A percentile compares a stretch with the other conserved stretches of the same genome.
Conservation (phyloP, 108 stramenopile species). For the Parmales sp. region DNA sequence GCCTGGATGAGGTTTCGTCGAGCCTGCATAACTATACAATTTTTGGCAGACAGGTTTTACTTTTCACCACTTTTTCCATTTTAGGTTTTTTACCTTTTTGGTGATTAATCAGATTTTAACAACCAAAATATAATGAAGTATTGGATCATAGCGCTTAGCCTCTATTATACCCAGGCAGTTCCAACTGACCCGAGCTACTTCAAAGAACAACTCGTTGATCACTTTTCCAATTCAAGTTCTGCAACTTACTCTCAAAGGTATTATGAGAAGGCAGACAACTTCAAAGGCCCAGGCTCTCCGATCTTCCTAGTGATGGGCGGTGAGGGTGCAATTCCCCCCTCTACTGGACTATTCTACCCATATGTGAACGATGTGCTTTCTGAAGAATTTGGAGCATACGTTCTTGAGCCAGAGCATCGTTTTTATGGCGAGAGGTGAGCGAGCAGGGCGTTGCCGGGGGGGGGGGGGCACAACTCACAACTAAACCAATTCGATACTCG, state of each 20-base stretch:
- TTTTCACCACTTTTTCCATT: no score
- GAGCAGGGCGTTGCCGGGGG: conserved; percentile 25
- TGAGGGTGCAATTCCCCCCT: conserved; percentile 42
- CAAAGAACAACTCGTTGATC: conserved; percentile 43
- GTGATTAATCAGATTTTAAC: no score
- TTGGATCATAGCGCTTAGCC: no score
- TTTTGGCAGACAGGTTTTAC: no score
- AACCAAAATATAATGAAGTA: no score
- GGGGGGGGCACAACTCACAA: background rate
- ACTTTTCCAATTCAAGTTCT: conserved; percentile 25
- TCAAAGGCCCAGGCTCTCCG: conserved; percentile 57
- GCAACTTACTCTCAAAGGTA: conserved; percentile 52
- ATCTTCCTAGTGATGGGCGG: conserved; percentile 64
- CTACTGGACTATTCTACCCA: conserved; percentile 49
- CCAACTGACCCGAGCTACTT: conserved; percentile 25
- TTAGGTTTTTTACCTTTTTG: no score
- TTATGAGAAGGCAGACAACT: conserved; percentile 38
- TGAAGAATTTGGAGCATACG: conserved; percentile 47
- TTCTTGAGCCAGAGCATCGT: conserved; percentile 65
- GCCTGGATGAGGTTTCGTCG: no score
- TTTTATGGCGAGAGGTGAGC: conserved; percentile 68
- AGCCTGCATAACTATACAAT: no score
- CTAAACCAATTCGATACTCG: no score
- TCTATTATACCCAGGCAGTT: background rate
- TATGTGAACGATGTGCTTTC: conserved; percentile 53